Evolutionary conservation across 73 alveolate species (phyloP).

Genomic region (Stentor roeselii): DNA sequence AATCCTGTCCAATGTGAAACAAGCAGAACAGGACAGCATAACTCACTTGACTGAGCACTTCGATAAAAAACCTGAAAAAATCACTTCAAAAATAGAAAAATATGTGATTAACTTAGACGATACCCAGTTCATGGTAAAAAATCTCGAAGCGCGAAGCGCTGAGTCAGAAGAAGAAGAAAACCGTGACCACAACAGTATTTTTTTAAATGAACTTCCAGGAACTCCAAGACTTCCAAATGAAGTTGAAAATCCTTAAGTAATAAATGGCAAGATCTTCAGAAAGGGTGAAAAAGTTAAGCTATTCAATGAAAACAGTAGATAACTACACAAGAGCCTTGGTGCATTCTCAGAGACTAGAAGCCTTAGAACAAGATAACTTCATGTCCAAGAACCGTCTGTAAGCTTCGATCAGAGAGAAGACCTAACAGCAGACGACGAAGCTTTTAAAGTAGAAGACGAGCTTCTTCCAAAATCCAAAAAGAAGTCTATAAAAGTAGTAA

Average conservation of each 20-base stretch:
- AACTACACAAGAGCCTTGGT: conserved; percentile 54
- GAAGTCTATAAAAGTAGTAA: conserved; percentile 44
- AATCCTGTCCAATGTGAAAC: too few relatives aligned
- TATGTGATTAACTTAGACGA: too few relatives aligned
- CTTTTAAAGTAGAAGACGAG: conserved; percentile 38
- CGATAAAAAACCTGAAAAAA: too few relatives aligned
- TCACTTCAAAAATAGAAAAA: too few relatives aligned
- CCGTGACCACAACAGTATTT: too few relatives aligned
- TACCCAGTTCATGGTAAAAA: too few relatives aligned
- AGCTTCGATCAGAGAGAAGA: conserved; percentile 43
- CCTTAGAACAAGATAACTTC: conserved; percentile 58
- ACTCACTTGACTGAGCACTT: too few relatives aligned
- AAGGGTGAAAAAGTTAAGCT: conserved; percentile 53
- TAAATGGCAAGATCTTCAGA: conserved; percentile 37
- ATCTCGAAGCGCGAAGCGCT: too few relatives aligned
- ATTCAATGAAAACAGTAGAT: conserved; percentile 53
- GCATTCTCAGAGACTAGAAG: conserved; percentile 44
- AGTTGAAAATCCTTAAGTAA: neutral
- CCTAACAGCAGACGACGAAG: conserved; percentile 49
- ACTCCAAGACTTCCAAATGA: too few relatives aligned
- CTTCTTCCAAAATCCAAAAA: conserved; percentile 31
- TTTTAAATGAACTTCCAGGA: too few relatives aligned
- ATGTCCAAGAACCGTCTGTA: conserved; percentile 37
- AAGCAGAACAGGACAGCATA: too few relatives aligned
- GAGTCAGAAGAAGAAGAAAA: too few relatives aligned